Base-by-base conservation (phyloP, 2,329 filamentous ascomycete genomes). In the Stagonosporopsis rhizophila region DNA sequence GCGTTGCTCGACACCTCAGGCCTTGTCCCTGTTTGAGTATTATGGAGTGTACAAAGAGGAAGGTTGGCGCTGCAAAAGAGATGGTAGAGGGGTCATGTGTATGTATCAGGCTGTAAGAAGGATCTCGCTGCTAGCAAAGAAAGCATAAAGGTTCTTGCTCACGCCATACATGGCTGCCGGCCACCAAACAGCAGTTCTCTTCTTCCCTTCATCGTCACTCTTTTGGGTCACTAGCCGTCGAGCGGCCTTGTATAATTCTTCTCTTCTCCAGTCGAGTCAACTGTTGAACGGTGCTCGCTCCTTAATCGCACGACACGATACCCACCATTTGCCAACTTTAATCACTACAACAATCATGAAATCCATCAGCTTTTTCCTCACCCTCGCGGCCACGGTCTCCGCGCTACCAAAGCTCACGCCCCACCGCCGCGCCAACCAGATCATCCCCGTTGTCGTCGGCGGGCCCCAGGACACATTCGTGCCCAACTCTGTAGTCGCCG, bases 371-470 rank as follows among this genome's bases (percentile, higher is more conserved):
- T 20, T 63, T 19, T 56, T 59, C 17, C n/a, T 60, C 9, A 42
- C 61, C 25, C 40, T 67, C 8, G 56, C 52, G 12, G 54, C 59
- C 3, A 51, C 62, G 0, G 63, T 50, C 3, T 51, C 50, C 20
- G 68, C 63, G 5, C 46, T 69, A 14, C 68, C 67, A 17, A 52
- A 55, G 15, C 44, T 47, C 47, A 64, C 61, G n/a, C 65, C 63
- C 6, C 59, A 63, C 42, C 65, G 64, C 25, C 65, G 68, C 37
- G 56, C 60, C 17, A 65, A 59, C 44, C 59, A 67, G 41, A 59
- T 69, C 23, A 69, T 72, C 27, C 67, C 70, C 12, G 68, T 73
- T 2, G 61, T 73, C 7, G 70, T 73, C 12, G 70, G 70, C 5
- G 70, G 70, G 0, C 64, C 64, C 0, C 70, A 73, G 53, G 64